Evolutionary conservation across 306 rosid species (phyloP).

Genomic region (Citrullus colocynthis): DNA sequence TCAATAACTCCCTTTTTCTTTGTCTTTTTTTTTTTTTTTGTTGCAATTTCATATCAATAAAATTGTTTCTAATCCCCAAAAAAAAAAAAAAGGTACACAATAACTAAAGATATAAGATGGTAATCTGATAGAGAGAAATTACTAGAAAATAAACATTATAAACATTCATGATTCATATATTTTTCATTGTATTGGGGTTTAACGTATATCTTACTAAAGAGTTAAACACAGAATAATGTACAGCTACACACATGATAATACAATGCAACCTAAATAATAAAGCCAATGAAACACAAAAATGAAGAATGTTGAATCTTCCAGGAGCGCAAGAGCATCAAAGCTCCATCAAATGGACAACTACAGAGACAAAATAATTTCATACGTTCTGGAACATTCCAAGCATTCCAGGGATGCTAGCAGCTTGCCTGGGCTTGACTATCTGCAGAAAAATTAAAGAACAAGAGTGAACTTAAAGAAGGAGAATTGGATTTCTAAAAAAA

Average conservation of each 20-base stretch:
- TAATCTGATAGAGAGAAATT: not conserved
- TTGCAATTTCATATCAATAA: not conserved
- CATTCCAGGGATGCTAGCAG: conserved; percentile 99
- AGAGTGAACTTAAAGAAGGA: not conserved
- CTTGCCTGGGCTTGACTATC: conserved; percentile 98
- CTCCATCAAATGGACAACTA: not conserved
- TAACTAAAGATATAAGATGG: not conserved
- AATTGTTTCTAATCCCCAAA: not conserved
- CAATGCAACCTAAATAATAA: not conserved
- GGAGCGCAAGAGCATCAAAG: not conserved
- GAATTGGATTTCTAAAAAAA: not conserved
- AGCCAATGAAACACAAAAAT: not conserved
- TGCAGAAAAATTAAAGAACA: conserved; percentile 25
- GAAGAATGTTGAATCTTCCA: not conserved
- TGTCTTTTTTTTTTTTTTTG: no score
- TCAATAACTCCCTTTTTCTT: not conserved
- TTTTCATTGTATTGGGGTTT: not conserved
- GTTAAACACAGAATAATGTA: not conserved
- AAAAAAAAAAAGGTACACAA: not conserved
- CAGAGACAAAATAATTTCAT: conserved; percentile 15
- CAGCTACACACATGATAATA: not conserved
- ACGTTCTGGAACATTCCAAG: conserved; percentile 97
- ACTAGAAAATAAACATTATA: not conserved
- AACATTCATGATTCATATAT: not conserved
- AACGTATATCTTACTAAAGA: not conserved